Evolutionary conservation across 1,284 basidiomycete species (phyloP).

Genomic region (Ceratobasidium papillatum): DNA sequence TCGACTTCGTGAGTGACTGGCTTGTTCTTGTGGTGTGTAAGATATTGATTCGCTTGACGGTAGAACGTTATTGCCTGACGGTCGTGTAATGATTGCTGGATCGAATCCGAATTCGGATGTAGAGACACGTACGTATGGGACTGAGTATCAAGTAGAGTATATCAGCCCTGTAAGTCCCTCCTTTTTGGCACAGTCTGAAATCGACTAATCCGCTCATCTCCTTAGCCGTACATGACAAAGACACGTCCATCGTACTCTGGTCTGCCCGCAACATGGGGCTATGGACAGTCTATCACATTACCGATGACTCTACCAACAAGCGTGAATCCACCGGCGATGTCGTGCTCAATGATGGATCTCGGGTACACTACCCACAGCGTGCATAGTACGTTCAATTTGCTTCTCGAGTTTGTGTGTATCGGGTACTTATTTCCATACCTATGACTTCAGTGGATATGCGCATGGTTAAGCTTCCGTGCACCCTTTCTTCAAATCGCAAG

Average conservation of each 20-base stretch:
- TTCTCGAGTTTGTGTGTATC: too few relatives aligned
- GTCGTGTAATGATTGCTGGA: conserved; percentile 76
- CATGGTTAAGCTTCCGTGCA: conserved; percentile 66
- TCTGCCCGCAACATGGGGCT: conserved; percentile 58
- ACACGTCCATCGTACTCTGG: conserved; percentile 61
- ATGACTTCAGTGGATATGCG: conserved; percentile 72
- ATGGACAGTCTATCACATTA: conserved; percentile 58
- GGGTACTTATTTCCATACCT: too few relatives aligned
- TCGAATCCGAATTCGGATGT: conserved; percentile 88
- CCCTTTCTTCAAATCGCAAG: conserved; percentile 54
- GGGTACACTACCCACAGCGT: conserved; percentile 82
- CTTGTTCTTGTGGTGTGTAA: background rate
- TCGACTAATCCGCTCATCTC: background rate
- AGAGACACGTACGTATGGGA: conserved; percentile 64
- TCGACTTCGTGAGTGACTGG: conserved; percentile 60
- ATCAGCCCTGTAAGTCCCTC: conserved; percentile 70
- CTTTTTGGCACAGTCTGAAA: background rate
- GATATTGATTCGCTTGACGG: too few relatives aligned
- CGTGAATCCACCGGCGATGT: background rate
- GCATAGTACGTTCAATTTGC: conserved; percentile 60
- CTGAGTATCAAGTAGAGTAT: conserved; percentile 82
- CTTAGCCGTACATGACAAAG: conserved; percentile 47
- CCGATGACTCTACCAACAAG: conserved; percentile 23
- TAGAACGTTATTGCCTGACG: conserved; percentile 75
- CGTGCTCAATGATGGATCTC: conserved; percentile 77